Percentiles rank a stretch among this genome's conserved stretches.
These are phyloP conservation scores for Candida loeiensis DNA, from an alignment of 805 yeast species.

Conservation along the genomic window DNA sequence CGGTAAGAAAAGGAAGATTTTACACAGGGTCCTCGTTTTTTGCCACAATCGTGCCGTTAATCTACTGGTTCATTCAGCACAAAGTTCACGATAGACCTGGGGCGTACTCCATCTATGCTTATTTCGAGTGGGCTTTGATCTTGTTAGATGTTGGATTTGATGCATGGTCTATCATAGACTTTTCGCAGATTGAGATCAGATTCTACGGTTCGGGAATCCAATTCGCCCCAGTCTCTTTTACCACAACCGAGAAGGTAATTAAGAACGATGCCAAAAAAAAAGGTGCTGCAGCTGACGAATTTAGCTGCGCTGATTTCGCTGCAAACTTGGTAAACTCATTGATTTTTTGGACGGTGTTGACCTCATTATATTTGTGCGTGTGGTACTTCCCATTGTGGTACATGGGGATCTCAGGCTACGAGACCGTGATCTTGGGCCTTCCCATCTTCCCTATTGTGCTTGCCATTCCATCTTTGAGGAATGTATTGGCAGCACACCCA, in stretches of 20 bases:
- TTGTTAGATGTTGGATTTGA: constrained; percentile 83
- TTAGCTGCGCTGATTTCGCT: constrained; percentile 33
- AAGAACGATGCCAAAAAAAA: background rate
- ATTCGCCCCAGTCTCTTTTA: constrained; percentile 10
- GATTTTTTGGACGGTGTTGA: constrained; percentile 79
- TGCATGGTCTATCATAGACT: constrained; percentile 71
- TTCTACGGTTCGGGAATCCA: constrained; percentile 26
- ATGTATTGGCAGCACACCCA: constrained; percentile 42
- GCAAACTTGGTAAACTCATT: constrained; percentile 60
- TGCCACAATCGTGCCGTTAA: constrained; percentile 69
- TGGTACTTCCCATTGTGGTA: constrained; percentile 99
- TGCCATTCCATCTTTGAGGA: constrained; percentile 35
- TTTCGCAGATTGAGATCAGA: constrained; percentile 54
- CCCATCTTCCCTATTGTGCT: constrained; percentile 59
- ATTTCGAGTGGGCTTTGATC: constrained; percentile 90
- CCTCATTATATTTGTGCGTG: constrained; percentile 78
- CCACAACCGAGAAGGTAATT: background rate
- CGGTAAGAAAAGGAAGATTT: constrained; percentile 48
- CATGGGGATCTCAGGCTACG: constrained; percentile 97
- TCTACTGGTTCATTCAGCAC: constrained; percentile 89
- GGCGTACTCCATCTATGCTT: constrained; percentile 94
- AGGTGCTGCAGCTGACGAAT: constrained; percentile 20
- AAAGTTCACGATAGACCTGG: constrained; percentile 84
- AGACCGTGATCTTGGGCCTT: constrained; percentile 56
- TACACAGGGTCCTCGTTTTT: constrained; percentile 62